phyloP scores from a whole-genome alignment of 306 rosid genomes.

The Neltuma alba region DNA sequence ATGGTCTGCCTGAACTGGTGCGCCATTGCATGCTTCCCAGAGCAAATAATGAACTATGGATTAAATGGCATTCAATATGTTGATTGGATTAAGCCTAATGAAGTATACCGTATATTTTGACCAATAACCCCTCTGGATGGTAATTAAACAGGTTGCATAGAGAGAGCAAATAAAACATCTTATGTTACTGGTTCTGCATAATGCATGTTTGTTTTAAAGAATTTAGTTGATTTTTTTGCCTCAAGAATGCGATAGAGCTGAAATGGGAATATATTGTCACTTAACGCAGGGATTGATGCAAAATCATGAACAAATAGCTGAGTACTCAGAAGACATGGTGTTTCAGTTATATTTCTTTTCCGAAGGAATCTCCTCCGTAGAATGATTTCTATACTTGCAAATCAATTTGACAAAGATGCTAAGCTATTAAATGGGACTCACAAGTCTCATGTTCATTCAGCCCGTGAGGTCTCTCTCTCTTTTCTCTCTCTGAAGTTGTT shows the following conservation, averaged over 20 bases:
- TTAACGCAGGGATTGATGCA: slow-evolving; percentile 87
- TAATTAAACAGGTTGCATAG: slow-evolving; percentile 8
- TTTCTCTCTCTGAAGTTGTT: slow-evolving; percentile 10
- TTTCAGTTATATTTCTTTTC: slow-evolving; percentile 83
- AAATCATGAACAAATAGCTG: slow-evolving; percentile 72
- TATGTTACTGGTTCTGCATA: background rate
- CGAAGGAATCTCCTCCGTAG: slow-evolving; percentile 95
- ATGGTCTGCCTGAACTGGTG: slow-evolving; percentile 15
- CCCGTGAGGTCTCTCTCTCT: slow-evolving; percentile 71
- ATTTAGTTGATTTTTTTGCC: no score
- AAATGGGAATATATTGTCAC: slow-evolving; percentile 11
- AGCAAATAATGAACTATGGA: slow-evolving; percentile 14
- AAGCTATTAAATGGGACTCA: slow-evolving; percentile 89
- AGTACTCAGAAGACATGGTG: slow-evolving; percentile 77
- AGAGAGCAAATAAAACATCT: no score
- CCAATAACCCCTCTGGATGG: slow-evolving; percentile 13
- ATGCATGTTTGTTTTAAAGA: slow-evolving; percentile 14
- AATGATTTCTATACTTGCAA: slow-evolving; percentile 87
- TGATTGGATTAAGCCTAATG: slow-evolving; percentile 7
- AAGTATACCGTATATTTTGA: slow-evolving; percentile 12
- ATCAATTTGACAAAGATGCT: slow-evolving; percentile 70
- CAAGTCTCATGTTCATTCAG: slow-evolving; percentile 96
- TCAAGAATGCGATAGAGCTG: background rate
- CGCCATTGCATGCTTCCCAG: background rate
- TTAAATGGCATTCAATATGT: background rate